phyloP scores from a whole-genome alignment of 2,329 filamentous ascomycete species.

The Aspergillus fischeri region DNA sequence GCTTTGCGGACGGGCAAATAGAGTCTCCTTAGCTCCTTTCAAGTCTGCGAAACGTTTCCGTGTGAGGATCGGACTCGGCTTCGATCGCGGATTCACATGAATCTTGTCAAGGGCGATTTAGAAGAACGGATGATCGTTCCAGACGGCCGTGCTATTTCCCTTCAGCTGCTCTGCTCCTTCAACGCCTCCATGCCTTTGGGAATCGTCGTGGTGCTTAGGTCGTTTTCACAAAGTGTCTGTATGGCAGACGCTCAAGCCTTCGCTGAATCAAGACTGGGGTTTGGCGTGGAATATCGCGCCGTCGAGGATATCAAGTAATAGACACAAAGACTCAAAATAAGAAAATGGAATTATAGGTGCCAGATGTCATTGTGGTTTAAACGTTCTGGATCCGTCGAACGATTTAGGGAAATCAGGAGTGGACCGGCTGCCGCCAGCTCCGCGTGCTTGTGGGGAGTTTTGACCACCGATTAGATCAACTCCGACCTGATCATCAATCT shows the following conservation, averaged over 20 bases:
- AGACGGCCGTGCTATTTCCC: constrained; percentile 7
- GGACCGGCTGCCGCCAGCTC: constrained; percentile 20
- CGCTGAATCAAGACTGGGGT: neutral
- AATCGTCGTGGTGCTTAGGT: neutral
- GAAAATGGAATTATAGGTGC: neutral
- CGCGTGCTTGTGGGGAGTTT: constrained; percentile 27
- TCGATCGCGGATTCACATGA: constrained; percentile 16
- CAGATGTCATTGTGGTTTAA: neutral
- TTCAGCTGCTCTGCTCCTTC: constrained; percentile 20
- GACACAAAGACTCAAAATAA: neutral
- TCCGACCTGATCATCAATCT: neutral
- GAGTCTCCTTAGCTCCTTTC: constrained; percentile 1
- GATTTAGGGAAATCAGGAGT: constrained; percentile 19
- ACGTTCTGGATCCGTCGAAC: neutral
- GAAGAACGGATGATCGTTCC: constrained; percentile 2
- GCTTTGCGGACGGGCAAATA: constrained; percentile 5
- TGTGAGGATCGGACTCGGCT: neutral
- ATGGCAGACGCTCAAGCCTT: neutral
- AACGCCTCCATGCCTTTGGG: constrained; percentile 19
- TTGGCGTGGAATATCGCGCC: neutral
- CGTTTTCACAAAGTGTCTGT: neutral
- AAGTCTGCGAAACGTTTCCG: neutral
- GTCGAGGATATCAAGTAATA: neutral
- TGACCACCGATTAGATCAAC: neutral
- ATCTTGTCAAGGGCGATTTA: constrained; percentile 2